phyloP scores from a whole-genome alignment of 441 rosid genomes.

The Macaranga tanarius region DNA sequence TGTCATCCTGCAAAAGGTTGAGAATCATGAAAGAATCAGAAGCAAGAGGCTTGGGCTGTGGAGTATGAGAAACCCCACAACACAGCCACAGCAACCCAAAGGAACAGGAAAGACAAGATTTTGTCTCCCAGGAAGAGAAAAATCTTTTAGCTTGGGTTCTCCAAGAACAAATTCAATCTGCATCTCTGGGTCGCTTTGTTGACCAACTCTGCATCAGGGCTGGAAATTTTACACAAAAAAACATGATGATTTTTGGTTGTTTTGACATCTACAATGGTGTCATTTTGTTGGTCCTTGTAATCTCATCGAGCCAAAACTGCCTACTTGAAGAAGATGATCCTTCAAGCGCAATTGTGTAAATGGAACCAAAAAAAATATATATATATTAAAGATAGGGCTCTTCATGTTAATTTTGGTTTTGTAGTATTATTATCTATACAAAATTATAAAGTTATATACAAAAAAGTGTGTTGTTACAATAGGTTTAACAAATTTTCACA shows the following conservation, averaged over 20 bases:
- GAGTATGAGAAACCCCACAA: slow-evolving; percentile 31
- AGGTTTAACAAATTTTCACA: slow-evolving; percentile 2
- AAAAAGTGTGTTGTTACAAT: slow-evolving; percentile 2
- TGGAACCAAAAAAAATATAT: background rate
- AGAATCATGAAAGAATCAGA: slow-evolving; percentile 79
- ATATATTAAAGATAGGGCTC: slow-evolving; percentile 8
- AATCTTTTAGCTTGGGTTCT: slow-evolving; percentile 32
- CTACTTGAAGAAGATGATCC: slow-evolving; percentile 18
- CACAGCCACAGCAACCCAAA: slow-evolving; percentile 16
- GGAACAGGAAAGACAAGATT: slow-evolving; percentile 12
- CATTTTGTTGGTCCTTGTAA: slow-evolving; percentile 23
- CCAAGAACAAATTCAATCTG: slow-evolving; percentile 19
- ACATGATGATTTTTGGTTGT: slow-evolving; percentile 16
- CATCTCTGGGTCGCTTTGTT: slow-evolving; percentile 18
- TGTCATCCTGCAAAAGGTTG: slow-evolving; percentile 62
- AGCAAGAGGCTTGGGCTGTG: slow-evolving; percentile 47
- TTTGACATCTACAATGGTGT: slow-evolving; percentile 24
- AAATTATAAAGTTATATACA: slow-evolving; percentile 9
- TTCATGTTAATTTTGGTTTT: slow-evolving; percentile 35
- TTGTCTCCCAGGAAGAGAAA: slow-evolving; percentile 12
- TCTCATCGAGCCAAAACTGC: slow-evolving; percentile 29
- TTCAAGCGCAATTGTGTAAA: slow-evolving; percentile 30
- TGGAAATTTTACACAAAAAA: slow-evolving; percentile 19
- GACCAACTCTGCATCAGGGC: slow-evolving; percentile 14
- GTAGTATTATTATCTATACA: slow-evolving; percentile 27